Evolutionary conservation across 1,284 basidiomycete genomes (phyloP), one percentile per base, ranked within the genome.

Genomic region (Moniliella sp.): DNA sequence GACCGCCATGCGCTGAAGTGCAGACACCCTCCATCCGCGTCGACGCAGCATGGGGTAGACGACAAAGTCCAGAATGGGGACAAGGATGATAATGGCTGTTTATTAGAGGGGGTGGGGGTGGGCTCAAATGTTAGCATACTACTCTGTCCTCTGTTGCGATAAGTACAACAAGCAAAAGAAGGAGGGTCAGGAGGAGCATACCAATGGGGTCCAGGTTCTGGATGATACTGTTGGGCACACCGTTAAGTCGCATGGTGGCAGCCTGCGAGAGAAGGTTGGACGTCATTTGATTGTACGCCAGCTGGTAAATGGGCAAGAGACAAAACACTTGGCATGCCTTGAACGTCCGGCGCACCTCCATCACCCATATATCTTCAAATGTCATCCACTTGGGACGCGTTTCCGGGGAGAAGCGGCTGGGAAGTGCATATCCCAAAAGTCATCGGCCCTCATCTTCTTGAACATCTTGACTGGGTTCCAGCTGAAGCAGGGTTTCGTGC

Each of bases 281-380:
- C n/a, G n/a, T n/a, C n/a, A n/a, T 60, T 42, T 60, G 64, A 36
- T 64, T 62, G 45, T 68, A 63, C 34, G 57, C 57, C 25, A 67
- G 50, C 43, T 54, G 58, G 58, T 65, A 67, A 41, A 66, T 56
- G 9, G 65, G 65, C 40, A 65, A 78, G 70, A 75, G 81, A 28
- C 68, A 54, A 63, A 86, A 84, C 35, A 86, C 79, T 26, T 65
- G 61, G 62, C 81, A 86, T 5, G 82, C 82, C 59, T 78, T 79
- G 62, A 83, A 62, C 2, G 77, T 79, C 47, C 79, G 70, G 36
- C 68, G 67, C 31, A 84, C 72, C 56, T 86, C 81, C 34, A 81
- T 77, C 10, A 86, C 78, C 72, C 66, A 67, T 29, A 48, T 41
- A 43, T 67, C 66, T 45, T 67, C 65, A 52, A 60, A 67, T 5